phyloP scores from a whole-genome alignment of 176 grass and related monocot genomes.

The Carex scoparia region DNA sequence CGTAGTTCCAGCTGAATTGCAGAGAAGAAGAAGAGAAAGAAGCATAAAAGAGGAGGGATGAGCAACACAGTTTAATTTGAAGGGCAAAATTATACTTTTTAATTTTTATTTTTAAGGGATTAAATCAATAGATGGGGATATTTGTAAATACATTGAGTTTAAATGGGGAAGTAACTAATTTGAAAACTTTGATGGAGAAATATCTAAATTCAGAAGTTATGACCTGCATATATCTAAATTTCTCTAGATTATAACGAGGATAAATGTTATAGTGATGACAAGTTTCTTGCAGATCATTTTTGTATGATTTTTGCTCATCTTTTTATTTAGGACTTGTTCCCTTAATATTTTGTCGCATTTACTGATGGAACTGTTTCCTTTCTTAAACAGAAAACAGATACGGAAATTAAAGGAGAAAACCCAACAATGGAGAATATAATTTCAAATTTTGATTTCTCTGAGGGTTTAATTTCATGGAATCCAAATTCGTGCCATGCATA shows the following conservation, averaged over 20 bases:
- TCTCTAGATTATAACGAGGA: not conserved
- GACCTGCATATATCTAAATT: too few relatives aligned
- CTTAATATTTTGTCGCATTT: not conserved
- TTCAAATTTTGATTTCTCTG: constrained; percentile 75
- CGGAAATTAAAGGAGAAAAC: constrained; percentile 13
- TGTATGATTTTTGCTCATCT: not conserved
- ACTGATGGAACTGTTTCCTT: not conserved
- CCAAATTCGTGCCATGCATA: constrained; percentile 65
- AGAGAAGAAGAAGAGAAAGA: constrained; percentile 23
- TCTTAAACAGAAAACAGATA: constrained; percentile 41
- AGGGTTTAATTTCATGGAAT: constrained; percentile 62
- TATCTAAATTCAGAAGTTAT: too few relatives aligned
- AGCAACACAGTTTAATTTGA: too few relatives aligned
- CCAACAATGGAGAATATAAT: constrained; percentile 67
- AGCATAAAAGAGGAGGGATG: not conserved
- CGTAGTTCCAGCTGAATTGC: not conserved
- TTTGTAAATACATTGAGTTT: too few relatives aligned
- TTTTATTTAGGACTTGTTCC: not conserved
- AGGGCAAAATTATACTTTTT: too few relatives aligned
- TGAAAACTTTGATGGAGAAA: too few relatives aligned
- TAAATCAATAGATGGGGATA: too few relatives aligned
- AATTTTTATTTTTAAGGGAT: too few relatives aligned
- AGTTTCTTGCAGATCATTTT: not conserved
- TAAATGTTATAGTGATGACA: not conserved
- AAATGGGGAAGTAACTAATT: too few relatives aligned